phyloP scores from a whole-genome alignment of 2,329 filamentous ascomycete species.

The Colletotrichum caudatum region DNA sequence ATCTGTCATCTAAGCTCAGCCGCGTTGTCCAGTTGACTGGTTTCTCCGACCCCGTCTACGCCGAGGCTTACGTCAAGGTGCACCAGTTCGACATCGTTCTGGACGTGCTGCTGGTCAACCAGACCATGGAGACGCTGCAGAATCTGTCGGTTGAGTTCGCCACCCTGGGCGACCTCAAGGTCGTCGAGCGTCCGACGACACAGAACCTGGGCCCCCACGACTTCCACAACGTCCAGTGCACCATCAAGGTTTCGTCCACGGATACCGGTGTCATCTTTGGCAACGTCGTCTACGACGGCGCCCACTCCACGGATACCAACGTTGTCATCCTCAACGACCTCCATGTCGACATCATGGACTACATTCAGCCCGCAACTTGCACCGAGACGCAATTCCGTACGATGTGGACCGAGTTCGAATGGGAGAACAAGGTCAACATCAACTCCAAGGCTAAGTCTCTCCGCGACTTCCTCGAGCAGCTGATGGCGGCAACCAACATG shows the following conservation, averaged over 20 bases:
- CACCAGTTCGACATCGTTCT: constrained; percentile 99
- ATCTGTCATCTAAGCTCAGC: constrained; percentile 92
- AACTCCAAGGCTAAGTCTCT: constrained; percentile 95
- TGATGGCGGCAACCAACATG: constrained; percentile 99
- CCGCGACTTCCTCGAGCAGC: constrained; percentile 89
- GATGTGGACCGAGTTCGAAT: constrained; percentile 99
- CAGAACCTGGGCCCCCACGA: constrained; percentile 96
- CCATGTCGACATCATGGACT: constrained; percentile 99
- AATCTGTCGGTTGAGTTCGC: constrained; percentile 98
- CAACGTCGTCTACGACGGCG: constrained; percentile 96
- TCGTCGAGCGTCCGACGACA: constrained; percentile 94
- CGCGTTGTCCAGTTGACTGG: constrained; percentile 97
- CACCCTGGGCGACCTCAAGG: constrained; percentile 97
- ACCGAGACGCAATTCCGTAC: constrained; percentile 98
- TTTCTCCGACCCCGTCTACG: constrained; percentile 98
- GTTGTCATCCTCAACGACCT: constrained; percentile 98
- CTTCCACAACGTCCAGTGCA: constrained; percentile 98
- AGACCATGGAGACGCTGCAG: constrained; percentile 95
- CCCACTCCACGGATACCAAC: constrained; percentile 91
- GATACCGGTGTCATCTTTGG: constrained; percentile 99
- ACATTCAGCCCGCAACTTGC: constrained; percentile 96
- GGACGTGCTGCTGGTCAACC: constrained; percentile 96
- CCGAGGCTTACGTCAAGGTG: constrained; percentile 98
- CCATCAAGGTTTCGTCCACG: constrained; percentile 97
- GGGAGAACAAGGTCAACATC: constrained; percentile 99